phyloP scores from a whole-genome alignment of 345 rosid species.

The Iberis pinnata region DNA sequence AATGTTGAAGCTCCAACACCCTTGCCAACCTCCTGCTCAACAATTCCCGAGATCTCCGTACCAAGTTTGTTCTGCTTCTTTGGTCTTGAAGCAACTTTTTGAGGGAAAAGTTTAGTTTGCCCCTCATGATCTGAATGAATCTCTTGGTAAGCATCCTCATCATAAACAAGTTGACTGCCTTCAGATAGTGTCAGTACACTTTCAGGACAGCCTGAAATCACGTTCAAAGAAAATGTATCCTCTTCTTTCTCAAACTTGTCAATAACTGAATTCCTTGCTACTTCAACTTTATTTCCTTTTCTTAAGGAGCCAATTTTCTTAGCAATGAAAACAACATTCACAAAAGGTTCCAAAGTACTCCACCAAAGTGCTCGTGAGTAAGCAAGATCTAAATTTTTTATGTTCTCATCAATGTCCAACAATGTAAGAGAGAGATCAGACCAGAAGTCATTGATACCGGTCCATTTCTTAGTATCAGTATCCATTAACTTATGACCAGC shows the following conservation, averaged over 20 bases:
- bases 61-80: slow-evolving; percentile 14
- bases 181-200: slow-evolving; percentile 40
- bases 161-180: slow-evolving; percentile 31
- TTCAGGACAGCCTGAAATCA: slow-evolving; percentile 29
- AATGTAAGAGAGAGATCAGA: slow-evolving; percentile 53
- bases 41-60: slow-evolving; percentile 24
- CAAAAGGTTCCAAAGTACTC: slow-evolving; percentile 84
- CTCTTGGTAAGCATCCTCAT: slow-evolving; percentile 34
- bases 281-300: slow-evolving; percentile 65
- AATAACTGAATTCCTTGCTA: slow-evolving; percentile 34
- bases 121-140: slow-evolving; percentile 19
- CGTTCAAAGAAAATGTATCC: slow-evolving; percentile 16
- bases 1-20: slow-evolving; percentile 35
- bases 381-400: slow-evolving; percentile 35
- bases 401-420: slow-evolving; percentile 48
- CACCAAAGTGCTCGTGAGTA: slow-evolving; percentile 52
- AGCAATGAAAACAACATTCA: slow-evolving; percentile 58
- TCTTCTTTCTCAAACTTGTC: slow-evolving; percentile 31
- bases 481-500: slow-evolving; percentile 41
- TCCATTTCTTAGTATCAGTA: slow-evolving; percentile 52
- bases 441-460: slow-evolving; percentile 55
- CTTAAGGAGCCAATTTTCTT: slow-evolving; percentile 70
- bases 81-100: slow-evolving; percentile 32
- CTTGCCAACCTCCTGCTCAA: slow-evolving; percentile 34
- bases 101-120: slow-evolving; percentile 21